phyloP scores from a whole-genome alignment of 805 yeast species.

The Kurtzmaniella cleridarum region DNA sequence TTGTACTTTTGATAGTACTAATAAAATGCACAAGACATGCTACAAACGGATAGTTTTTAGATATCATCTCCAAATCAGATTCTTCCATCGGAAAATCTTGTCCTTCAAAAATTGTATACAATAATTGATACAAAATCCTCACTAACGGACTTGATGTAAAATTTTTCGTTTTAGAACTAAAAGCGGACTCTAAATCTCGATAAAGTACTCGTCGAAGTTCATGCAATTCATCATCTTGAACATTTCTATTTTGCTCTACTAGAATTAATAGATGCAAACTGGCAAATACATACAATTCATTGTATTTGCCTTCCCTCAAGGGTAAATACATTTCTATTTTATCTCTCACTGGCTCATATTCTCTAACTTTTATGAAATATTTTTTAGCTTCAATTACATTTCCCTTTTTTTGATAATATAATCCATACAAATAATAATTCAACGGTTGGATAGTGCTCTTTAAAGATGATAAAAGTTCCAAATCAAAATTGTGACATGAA shows the following conservation, averaged over 20 bases:
- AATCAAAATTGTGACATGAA: no score
- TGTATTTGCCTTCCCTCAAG: constrained; percentile 13
- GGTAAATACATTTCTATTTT: constrained; percentile 21
- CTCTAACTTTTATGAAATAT: constrained; percentile 32
- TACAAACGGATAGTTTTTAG: constrained; percentile 10
- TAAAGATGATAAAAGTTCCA: no score
- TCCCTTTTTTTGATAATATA: constrained; percentile 33
- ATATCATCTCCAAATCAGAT: neutral
- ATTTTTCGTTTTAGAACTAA: neutral
- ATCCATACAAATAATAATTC: constrained; percentile 29
- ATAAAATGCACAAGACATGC: constrained; percentile 12
- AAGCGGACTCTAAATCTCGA: neutral
- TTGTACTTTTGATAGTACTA: constrained; percentile 9
- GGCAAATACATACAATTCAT: constrained; percentile 25
- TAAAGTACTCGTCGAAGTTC: neutral
- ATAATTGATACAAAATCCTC: neutral
- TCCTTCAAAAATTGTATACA: neutral
- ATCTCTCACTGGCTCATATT: constrained; percentile 10
- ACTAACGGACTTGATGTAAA: neutral
- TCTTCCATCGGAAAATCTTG: neutral
- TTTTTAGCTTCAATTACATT: constrained; percentile 32
- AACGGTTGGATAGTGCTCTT: no score
- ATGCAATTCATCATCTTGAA: neutral
- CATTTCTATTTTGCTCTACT: constrained; percentile 15
- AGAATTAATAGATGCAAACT: constrained; percentile 23